phyloP scores from a whole-genome alignment of 2,329 filamentous ascomycete species.

The Diplocarpon mali region DNA sequence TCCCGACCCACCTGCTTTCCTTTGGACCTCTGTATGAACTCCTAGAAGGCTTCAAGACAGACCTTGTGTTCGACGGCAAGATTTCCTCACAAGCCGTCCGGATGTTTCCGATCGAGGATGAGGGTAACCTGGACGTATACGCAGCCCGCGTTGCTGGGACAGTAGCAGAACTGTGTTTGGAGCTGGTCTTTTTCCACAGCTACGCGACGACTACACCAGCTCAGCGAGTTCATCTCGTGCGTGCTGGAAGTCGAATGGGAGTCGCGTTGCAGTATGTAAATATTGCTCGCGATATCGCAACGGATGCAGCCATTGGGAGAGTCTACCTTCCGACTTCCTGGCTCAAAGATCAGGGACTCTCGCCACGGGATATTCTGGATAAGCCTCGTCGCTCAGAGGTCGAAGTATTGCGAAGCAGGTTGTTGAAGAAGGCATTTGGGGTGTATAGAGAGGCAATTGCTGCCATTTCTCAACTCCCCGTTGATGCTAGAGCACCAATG shows the following conservation, averaged over 20 bases:
- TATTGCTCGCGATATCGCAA: constrained; percentile 61
- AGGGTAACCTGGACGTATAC: constrained; percentile 50
- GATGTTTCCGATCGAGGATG: constrained; percentile 45
- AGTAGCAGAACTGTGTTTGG: constrained; percentile 56
- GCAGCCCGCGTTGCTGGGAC: constrained; percentile 60
- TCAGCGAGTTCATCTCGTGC: constrained; percentile 35
- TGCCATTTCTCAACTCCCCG: constrained; percentile 51
- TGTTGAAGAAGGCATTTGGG: constrained; percentile 50
- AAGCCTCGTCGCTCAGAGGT: constrained; percentile 36
- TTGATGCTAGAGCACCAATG: constrained; percentile 49
- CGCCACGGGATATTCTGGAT: constrained; percentile 41
- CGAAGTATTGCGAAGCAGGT: constrained; percentile 37
- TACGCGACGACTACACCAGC: constrained; percentile 12
- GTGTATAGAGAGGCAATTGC: constrained; percentile 44
- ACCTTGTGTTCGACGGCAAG: constrained; percentile 41
- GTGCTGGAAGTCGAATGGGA: constrained; percentile 54
- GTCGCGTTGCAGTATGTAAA: constrained; percentile 69
- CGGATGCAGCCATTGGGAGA: constrained; percentile 52
- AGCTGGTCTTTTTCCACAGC: constrained; percentile 51
- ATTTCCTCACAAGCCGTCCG: constrained; percentile 14
- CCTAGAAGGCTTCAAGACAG: constrained; percentile 57
- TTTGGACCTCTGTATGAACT: constrained; percentile 50
- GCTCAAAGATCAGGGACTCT: constrained; percentile 47
- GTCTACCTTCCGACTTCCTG: constrained; percentile 59
- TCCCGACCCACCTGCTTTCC: constrained; percentile 47